Evolutionary conservation across 208 protist species (phyloP).

Genomic region (Trypanosoma mega): DNA sequence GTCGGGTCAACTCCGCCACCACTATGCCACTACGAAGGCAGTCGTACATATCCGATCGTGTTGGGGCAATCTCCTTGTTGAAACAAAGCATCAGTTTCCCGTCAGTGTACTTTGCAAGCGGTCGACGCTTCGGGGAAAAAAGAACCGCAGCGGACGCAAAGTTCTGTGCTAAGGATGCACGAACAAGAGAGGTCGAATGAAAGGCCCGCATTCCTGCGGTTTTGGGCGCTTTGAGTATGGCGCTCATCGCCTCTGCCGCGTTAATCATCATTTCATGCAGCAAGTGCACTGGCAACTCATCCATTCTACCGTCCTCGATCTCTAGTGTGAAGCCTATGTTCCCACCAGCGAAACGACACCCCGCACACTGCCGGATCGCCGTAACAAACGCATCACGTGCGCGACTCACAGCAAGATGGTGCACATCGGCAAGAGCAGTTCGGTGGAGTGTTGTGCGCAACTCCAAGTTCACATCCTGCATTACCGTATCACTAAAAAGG

Average conservation of each 20-base stretch:
- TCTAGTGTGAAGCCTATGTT: constrained; percentile 65
- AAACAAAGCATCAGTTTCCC: constrained; percentile 81
- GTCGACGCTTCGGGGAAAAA: constrained; percentile 50
- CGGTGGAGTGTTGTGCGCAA: constrained; percentile 42
- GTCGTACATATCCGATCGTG: constrained; percentile 39
- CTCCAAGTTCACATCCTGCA: constrained; percentile 38
- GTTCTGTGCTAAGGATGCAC: constrained; percentile 36
- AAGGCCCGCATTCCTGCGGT: constrained; percentile 31
- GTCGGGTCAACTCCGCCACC: constrained; percentile 39
- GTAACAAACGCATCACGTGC: constrained; percentile 53
- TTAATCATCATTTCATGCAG: constrained; percentile 48
- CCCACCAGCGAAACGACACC: not conserved
- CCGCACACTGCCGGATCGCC: not conserved
- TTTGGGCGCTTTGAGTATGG: constrained; percentile 21
- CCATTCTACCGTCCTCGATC: constrained; percentile 49
- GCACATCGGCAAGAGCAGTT: constrained; percentile 47
- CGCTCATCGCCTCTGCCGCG: constrained; percentile 33
- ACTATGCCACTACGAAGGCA: constrained; percentile 41
- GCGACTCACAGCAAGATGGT: constrained; percentile 61
- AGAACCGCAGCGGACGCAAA: constrained; percentile 60
- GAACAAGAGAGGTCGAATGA: constrained; percentile 55
- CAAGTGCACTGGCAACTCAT: constrained; percentile 40
- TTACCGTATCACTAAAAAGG: constrained; percentile 48
- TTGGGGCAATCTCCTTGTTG: constrained; percentile 34
- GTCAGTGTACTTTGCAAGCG: constrained; percentile 44